phyloP scores from a whole-genome alignment of 345 rosid species.

The Angophora floribunda region DNA sequence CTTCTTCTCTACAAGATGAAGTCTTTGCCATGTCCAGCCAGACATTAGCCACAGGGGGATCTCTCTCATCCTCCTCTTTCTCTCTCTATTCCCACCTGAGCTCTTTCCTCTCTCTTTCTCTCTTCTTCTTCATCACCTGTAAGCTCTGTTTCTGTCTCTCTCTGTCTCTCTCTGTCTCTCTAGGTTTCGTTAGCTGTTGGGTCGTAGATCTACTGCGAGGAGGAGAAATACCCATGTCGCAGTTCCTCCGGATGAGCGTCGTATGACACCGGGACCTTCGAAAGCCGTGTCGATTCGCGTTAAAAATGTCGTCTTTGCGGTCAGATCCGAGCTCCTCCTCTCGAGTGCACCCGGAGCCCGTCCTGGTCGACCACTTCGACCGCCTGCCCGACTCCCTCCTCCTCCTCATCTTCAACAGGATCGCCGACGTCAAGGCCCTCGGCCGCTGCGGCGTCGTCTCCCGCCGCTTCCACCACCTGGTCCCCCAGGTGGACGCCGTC shows the following conservation, averaged over 20 bases:
- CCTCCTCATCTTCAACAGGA: conserved; percentile 63
- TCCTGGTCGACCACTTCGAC: conserved; percentile 64
- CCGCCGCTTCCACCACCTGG: conserved; percentile 60
- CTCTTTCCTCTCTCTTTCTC: background rate
- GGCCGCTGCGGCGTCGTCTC: conserved; percentile 90
- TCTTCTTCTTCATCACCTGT: background rate
- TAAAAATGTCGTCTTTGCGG: background rate
- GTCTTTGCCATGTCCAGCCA: background rate
- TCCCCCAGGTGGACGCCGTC: conserved; percentile 81
- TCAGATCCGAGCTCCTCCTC: conserved; percentile 4
- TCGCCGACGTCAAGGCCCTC: conserved; percentile 86
- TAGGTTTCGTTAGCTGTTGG: background rate
- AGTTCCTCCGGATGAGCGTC: background rate
- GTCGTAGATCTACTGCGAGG: background rate
- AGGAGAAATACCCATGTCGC: background rate
- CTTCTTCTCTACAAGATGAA: background rate
- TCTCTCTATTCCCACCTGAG: background rate
- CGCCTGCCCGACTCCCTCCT: conserved; percentile 74
- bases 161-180: background rate
- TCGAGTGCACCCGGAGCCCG: conserved; percentile 44
- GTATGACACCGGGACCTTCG: background rate
- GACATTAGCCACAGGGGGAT: background rate
- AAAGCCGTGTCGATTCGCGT: background rate
- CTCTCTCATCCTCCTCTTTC: background rate
- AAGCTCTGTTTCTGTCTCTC: background rate